These are phyloP conservation scores for Trichocladium uniseriatum DNA, from an alignment of 495 filamentous ascomycete genomes.

Conservation along the genomic window DNA sequence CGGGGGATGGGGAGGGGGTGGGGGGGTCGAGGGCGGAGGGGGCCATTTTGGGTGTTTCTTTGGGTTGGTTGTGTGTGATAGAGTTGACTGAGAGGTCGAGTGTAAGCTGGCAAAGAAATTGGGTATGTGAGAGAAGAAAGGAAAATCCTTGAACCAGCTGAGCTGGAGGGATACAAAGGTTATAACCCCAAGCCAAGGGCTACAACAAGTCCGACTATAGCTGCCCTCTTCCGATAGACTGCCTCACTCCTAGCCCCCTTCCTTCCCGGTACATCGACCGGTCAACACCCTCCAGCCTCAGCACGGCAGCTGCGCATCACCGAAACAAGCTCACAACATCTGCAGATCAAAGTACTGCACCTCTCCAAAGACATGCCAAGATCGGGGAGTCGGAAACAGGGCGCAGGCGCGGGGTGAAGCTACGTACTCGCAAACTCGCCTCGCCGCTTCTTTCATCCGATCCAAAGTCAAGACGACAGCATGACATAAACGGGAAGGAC, in stretches of 20 bases:
- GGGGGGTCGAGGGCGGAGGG: constrained; percentile 24
- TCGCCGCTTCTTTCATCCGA: neutral
- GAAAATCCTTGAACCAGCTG: too few relatives aligned
- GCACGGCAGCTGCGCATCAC: neutral
- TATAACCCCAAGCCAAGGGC: too few relatives aligned
- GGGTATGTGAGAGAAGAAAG: too few relatives aligned
- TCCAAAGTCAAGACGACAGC: neutral
- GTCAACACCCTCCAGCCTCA: neutral
- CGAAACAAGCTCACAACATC: neutral
- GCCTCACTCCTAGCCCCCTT: too few relatives aligned
- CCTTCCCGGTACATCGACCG: too few relatives aligned
- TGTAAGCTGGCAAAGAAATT: too few relatives aligned
- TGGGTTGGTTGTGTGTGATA: neutral
- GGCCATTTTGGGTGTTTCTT: constrained; percentile 19
- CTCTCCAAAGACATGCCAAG: neutral
- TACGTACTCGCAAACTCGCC: too few relatives aligned
- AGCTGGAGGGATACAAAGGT: too few relatives aligned
- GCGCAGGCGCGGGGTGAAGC: neutral
- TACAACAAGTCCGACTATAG: too few relatives aligned
- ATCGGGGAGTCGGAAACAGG: neutral
- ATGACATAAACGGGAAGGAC: constrained; percentile 1
- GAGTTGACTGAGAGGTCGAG: neutral
- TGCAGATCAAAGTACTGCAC: too few relatives aligned
- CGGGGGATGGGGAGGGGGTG: constrained; percentile 5
- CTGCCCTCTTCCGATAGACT: too few relatives aligned